phyloP scores from a whole-genome alignment of 2,329 filamentous ascomycete genomes.

The Pseudogymnoascus sp. region DNA sequence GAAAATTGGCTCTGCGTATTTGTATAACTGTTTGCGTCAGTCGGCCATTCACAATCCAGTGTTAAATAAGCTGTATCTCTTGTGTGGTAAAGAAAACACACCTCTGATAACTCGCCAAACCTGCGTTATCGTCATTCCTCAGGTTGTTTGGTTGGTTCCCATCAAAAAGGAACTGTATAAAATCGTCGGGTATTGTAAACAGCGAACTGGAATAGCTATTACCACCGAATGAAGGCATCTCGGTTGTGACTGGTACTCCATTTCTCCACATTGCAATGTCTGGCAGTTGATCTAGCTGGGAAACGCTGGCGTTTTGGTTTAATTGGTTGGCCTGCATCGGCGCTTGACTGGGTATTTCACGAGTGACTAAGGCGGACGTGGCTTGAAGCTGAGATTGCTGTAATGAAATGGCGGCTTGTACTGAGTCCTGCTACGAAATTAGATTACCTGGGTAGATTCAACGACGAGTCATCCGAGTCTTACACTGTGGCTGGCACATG shows the following conservation, averaged over 20 bases:
- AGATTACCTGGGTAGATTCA: constrained; percentile 23
- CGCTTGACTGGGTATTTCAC: neutral
- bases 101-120: constrained; percentile 42
- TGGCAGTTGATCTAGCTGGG: constrained; percentile 32
- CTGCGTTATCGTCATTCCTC: constrained; percentile 38
- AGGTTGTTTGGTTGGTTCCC: constrained; percentile 47
- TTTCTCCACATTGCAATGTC: constrained; percentile 53
- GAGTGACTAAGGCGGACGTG: constrained; percentile 14
- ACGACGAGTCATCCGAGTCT: constrained; percentile 18
- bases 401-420: constrained; percentile 18
- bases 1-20: constrained; percentile 35
- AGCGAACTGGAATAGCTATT: constrained; percentile 79
- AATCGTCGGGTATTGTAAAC: constrained; percentile 78
- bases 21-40: neutral
- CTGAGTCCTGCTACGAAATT: constrained; percentile 17
- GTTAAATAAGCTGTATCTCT: neutral
- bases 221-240: constrained; percentile 81
- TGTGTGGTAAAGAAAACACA: constrained; percentile 28
- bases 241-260: constrained; percentile 48
- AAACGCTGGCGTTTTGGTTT: constrained; percentile 26
- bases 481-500: neutral
- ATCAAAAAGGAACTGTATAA: constrained; percentile 77
- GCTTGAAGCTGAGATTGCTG: constrained; percentile 22
- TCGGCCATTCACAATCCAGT: constrained; percentile 9
- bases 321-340: constrained; percentile 24